Evolutionary conservation across 257 asterid species (phyloP).

Genomic region (Striga asiatica): DNA sequence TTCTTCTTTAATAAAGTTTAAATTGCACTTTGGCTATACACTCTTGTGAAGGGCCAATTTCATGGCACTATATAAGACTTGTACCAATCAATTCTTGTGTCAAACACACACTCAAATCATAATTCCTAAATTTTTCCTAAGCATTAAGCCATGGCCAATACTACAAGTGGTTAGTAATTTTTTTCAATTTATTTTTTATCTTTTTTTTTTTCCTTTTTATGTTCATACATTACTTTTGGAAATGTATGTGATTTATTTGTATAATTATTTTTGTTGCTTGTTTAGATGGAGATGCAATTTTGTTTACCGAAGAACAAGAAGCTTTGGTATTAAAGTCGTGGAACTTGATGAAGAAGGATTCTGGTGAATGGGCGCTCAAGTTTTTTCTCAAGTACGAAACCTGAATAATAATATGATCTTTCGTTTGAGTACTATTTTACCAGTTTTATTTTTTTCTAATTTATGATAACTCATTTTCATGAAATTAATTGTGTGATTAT

Average conservation of each 20-base stretch:
- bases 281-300: conserved; percentile 4
- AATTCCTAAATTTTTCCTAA: too few relatives aligned
- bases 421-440: not conserved
- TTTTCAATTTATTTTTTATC: too few relatives aligned
- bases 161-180: too few relatives aligned
- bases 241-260: too few relatives aligned
- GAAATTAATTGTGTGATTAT: not conserved
- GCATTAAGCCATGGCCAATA: too few relatives aligned
- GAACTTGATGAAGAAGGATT: conserved; percentile 71
- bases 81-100: too few relatives aligned
- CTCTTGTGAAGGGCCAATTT: conserved; percentile 15
- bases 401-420: too few relatives aligned
- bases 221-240: too few relatives aligned
- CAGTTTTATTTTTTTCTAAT: not conserved
- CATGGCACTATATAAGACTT: conserved; percentile 22
- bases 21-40: conserved; percentile 14
- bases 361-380: conserved; percentile 87
- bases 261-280: too few relatives aligned
- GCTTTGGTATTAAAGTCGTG: conserved; percentile 70
- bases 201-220: too few relatives aligned
- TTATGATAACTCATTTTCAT: not conserved
- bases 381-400: conserved; percentile 51
- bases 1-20: too few relatives aligned
- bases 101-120: too few relatives aligned
- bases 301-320: conserved; percentile 72